These are phyloP conservation scores for Psophocarpus tetragonolobus DNA, from an alignment of 306 rosid genomes.

Conservation along the genomic window DNA sequence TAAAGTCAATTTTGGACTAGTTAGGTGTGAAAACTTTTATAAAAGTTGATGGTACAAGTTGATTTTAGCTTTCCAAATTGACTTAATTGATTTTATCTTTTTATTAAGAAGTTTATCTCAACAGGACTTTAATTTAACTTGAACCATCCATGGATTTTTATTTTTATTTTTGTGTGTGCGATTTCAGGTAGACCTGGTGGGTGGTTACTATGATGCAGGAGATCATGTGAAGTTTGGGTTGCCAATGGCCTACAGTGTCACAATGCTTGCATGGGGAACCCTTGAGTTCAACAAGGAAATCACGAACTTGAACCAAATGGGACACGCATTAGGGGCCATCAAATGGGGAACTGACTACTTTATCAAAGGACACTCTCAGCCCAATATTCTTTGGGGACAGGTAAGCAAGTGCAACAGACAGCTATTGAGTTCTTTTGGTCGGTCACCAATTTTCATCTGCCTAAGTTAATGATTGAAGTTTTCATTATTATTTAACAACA, in stretches of 20 bases:
- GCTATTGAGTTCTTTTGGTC: neutral
- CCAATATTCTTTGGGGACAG: slow-evolving; percentile 90
- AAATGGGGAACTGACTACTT: slow-evolving; percentile 89
- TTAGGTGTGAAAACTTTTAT: neutral
- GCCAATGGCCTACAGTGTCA: slow-evolving; percentile 81
- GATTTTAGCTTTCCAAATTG: too few species aligned
- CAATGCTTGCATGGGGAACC: slow-evolving; percentile 90
- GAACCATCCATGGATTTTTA: neutral
- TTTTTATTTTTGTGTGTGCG: slow-evolving; percentile 4
- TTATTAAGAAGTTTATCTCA: neutral
- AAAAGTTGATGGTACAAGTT: neutral
- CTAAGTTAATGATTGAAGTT: neutral
- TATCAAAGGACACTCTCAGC: slow-evolving; percentile 78
- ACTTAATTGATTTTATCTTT: too few species aligned
- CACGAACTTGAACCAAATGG: slow-evolving; percentile 58
- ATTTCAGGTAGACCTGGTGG: slow-evolving; percentile 72
- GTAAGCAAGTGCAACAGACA: slow-evolving; percentile 36
- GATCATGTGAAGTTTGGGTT: slow-evolving; percentile 92
- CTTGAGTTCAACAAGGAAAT: slow-evolving; percentile 73
- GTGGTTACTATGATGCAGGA: slow-evolving; percentile 96
- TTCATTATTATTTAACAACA: neutral
- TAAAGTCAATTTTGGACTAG: neutral
- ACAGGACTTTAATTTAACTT: neutral
- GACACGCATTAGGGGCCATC: slow-evolving; percentile 63
- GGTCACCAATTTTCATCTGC: slow-evolving; percentile 23